These are phyloP conservation scores for Neurospora discreta DNA, from an alignment of 495 filamentous ascomycete genomes.

Conservation along the genomic window DNA sequence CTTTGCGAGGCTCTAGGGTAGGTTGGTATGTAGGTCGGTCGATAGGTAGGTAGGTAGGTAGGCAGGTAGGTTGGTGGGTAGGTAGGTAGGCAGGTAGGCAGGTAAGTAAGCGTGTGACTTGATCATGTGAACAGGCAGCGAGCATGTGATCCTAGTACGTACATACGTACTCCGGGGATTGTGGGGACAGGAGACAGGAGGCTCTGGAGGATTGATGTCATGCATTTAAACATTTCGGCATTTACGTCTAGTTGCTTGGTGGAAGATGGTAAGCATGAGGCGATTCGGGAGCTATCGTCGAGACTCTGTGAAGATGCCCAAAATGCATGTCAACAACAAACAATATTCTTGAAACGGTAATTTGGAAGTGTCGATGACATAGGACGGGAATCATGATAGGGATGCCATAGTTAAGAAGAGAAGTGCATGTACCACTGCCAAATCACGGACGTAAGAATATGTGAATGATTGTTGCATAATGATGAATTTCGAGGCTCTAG, in stretches of 20 bases:
- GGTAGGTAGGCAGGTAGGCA: too few relatives aligned
- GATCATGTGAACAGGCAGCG: not conserved
- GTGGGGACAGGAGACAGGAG: not conserved
- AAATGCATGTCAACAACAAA: not conserved
- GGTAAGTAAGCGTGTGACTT: not conserved
- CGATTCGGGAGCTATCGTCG: not conserved
- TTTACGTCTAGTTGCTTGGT: not conserved
- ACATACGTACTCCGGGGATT: not conserved
- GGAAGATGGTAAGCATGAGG: not conserved
- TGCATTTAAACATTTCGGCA: not conserved
- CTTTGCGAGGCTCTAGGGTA: too few relatives aligned
- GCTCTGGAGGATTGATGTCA: not conserved
- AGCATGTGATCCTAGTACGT: not conserved
- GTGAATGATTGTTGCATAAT: not conserved
- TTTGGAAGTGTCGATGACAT: not conserved
- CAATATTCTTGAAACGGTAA: not conserved
- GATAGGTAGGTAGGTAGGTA: too few relatives aligned
- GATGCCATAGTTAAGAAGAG: too few relatives aligned
- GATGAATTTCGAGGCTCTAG: not conserved
- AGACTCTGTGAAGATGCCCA: not conserved
- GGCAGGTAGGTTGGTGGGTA: too few relatives aligned
- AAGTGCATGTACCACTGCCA: too few relatives aligned
- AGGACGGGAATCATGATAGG: not conserved
- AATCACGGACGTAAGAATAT: not conserved
- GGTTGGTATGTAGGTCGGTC: too few relatives aligned